A percentile compares a stretch with the other conserved stretches of the same genome.
phyloP scores from a whole-genome alignment of 2,329 filamentous ascomycete species.

The Cladosporium oxysporum region DNA sequence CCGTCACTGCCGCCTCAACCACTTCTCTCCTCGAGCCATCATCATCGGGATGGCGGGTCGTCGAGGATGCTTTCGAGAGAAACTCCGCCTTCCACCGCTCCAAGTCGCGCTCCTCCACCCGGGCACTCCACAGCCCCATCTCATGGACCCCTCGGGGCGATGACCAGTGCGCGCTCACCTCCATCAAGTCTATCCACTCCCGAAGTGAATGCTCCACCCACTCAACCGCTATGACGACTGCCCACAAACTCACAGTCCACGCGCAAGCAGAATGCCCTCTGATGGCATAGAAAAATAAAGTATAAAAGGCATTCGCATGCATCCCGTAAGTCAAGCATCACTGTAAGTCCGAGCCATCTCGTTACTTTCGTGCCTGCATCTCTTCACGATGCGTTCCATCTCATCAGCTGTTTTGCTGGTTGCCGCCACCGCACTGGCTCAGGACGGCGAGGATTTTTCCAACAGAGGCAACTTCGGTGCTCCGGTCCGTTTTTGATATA shows the following conservation, averaged over 20 bases:
- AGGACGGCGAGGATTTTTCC: constrained; percentile 13
- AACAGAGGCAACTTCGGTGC: constrained; percentile 17
- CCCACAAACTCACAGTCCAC: not conserved
- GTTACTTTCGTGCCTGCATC: not conserved
- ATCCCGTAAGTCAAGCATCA: not conserved
- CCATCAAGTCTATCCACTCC: constrained; percentile 16
- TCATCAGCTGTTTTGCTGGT: constrained; percentile 12
- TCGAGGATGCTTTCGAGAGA: not conserved
- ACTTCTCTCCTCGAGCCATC: not conserved
- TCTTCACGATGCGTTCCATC: constrained; percentile 14
- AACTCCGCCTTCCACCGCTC: constrained; percentile 17
- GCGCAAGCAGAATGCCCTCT: not conserved
- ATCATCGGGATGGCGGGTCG: not conserved
- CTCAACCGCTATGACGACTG: constrained; percentile 8
- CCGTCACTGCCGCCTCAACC: constrained; percentile 6
- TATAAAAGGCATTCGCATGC: not conserved
- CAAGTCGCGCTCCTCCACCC: constrained; percentile 5
- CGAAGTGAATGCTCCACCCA: constrained; percentile 8
- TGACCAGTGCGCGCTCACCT: not conserved
- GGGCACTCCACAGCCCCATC: not conserved
- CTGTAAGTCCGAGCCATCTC: not conserved
- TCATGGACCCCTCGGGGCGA: not conserved
- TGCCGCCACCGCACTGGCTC: constrained; percentile 11
- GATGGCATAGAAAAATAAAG: not conserved
- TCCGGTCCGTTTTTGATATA: not conserved